Evolutionary conservation across 768 basidiomycete species (phyloP).

Genomic region (Termitomyces bulborhizus): DNA sequence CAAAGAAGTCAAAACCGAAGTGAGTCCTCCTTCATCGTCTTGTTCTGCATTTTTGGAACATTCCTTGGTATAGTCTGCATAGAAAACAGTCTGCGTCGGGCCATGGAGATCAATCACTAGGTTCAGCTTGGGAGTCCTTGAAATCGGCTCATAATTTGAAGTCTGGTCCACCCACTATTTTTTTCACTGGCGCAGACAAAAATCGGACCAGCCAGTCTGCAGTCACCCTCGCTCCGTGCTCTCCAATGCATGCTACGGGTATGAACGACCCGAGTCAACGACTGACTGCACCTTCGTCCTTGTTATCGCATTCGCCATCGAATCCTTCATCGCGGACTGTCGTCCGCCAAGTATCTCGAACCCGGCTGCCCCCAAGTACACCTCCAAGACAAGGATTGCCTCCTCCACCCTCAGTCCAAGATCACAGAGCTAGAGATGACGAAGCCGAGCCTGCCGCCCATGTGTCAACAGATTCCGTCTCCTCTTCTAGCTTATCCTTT

Average conservation of each 20-base stretch:
- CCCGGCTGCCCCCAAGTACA: conserved; percentile 37
- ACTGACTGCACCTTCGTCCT: conserved; percentile 7
- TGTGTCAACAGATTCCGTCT: conserved; percentile 20
- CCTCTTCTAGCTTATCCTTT: conserved; percentile 37
- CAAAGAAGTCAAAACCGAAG: conserved; percentile 14
- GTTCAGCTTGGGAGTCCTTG: conserved; percentile 20
- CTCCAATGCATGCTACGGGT: conserved; percentile 39
- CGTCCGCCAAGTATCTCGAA: conserved; percentile 35
- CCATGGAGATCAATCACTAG: conserved; percentile 12
- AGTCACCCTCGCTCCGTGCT: conserved; percentile 24
- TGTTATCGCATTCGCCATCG: conserved; percentile 10
- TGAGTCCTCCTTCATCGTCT: conserved; percentile 1
- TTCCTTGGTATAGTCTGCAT: conserved; percentile 21
- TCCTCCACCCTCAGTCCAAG: conserved; percentile 28
- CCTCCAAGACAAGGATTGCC: conserved; percentile 46
- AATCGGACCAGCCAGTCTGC: conserved; percentile 29
- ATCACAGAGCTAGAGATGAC: conserved; percentile 8
- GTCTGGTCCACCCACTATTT: conserved; percentile 24
- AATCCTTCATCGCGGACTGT: conserved; percentile 27
- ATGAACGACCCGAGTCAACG: conserved; percentile 36
- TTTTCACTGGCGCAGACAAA: conserved; percentile 16
- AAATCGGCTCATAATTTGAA: conserved; percentile 11
- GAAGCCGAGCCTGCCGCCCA: conserved; percentile 12
- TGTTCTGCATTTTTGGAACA: not conserved
- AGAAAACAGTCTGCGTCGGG: conserved; percentile 15